phyloP scores from a whole-genome alignment of 2,329 filamentous ascomycete species.

The Trichoderma pleuroti region DNA sequence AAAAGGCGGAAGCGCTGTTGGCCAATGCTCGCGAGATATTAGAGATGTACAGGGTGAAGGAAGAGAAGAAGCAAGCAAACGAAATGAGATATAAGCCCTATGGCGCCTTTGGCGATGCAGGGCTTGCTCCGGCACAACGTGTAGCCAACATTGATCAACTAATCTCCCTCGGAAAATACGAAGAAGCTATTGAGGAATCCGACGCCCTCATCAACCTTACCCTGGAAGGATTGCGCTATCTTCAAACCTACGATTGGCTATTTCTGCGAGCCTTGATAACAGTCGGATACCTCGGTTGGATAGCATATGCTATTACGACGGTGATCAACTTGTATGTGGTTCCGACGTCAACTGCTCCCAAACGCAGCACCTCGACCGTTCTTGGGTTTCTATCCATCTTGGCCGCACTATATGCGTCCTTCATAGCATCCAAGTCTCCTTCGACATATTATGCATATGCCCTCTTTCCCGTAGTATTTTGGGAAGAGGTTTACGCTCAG shows the following conservation, averaged over 20 bases:
- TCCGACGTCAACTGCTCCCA: slow-evolving; percentile 62
- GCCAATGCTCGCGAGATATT: slow-evolving; percentile 83
- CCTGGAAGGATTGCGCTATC: slow-evolving; percentile 80
- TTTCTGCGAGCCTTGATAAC: slow-evolving; percentile 89
- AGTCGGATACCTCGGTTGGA: slow-evolving; percentile 90
- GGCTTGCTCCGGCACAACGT: slow-evolving; percentile 62
- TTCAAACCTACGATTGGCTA: slow-evolving; percentile 98
- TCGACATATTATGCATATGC: slow-evolving; percentile 85
- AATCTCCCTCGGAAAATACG: slow-evolving; percentile 63
- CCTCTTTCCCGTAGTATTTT: slow-evolving; percentile 90
- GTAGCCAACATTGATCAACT: slow-evolving; percentile 63
- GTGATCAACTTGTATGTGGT: slow-evolving; percentile 87
- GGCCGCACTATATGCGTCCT: slow-evolving; percentile 72
- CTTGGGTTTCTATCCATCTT: slow-evolving; percentile 72
- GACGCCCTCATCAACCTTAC: slow-evolving; percentile 72
- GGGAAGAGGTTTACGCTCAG: slow-evolving; percentile 88
- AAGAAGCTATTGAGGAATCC: slow-evolving; percentile 76
- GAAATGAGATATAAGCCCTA: slow-evolving; percentile 78
- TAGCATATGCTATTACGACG: slow-evolving; percentile 83
- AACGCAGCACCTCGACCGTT: slow-evolving; percentile 57
- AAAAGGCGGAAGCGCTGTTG: slow-evolving; percentile 80
- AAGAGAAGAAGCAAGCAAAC: slow-evolving; percentile 72
- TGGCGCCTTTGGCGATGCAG: slow-evolving; percentile 60
- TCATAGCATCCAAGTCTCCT: slow-evolving; percentile 76
- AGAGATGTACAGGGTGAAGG: slow-evolving; percentile 96